A percentile compares a stretch with the other conserved stretches of the same genome.
Evolutionary conservation across 345 rosid species (phyloP).

Genomic region (Punica granatum): DNA sequence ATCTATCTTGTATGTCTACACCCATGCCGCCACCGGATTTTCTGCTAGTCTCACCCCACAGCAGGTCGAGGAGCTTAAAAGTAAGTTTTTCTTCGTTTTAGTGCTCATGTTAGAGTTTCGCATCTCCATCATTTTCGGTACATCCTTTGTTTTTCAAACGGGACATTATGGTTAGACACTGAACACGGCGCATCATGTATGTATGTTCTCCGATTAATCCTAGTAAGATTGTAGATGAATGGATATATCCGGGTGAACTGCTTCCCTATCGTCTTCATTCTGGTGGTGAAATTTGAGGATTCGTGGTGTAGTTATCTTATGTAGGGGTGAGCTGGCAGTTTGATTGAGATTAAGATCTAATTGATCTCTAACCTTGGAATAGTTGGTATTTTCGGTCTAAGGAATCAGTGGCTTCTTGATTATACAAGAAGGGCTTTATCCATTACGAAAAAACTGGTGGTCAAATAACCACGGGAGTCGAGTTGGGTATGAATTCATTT

Average conservation of each 20-base stretch:
- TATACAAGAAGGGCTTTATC: background rate
- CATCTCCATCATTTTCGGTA: background rate
- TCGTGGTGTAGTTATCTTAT: too few relatives aligned
- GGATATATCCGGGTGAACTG: background rate
- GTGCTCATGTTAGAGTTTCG: background rate
- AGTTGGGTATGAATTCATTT: background rate
- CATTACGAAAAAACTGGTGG: background rate
- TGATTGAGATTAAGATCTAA: background rate
- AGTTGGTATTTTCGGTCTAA: background rate
- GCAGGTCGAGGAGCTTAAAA: constrained; percentile 59
- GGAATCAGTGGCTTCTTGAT: background rate
- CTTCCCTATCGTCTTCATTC: background rate
- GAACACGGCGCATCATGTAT: too few relatives aligned
- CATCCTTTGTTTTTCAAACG: background rate
- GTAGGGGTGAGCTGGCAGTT: too few relatives aligned
- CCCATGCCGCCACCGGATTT: constrained; percentile 78
- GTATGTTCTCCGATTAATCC: background rate
- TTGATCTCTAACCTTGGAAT: background rate
- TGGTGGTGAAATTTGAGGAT: background rate
- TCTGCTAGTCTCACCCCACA: constrained; percentile 80
- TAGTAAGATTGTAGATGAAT: background rate
- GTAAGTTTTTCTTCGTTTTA: constrained; percentile 25
- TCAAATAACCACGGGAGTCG: background rate
- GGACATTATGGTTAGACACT: background rate
- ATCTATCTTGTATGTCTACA: constrained; percentile 68